Evolutionary conservation across 2,329 filamentous ascomycete genomes (phyloP).

Genomic region (Coniochaeta sp.): DNA sequence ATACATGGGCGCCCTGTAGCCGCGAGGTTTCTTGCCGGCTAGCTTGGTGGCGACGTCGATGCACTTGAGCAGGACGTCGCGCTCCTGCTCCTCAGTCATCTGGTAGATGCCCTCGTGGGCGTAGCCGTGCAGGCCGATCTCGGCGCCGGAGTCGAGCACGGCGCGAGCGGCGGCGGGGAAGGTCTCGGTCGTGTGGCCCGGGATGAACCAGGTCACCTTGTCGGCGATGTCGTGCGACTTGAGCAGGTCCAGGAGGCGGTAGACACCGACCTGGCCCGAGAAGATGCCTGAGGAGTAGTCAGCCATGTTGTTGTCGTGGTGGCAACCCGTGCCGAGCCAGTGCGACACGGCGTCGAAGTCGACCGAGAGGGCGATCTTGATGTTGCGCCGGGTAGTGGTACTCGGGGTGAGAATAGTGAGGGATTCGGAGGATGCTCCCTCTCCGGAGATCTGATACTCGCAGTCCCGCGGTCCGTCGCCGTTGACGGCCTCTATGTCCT

Average conservation of each 20-base stretch:
- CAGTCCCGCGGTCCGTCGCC: conserved; percentile 25
- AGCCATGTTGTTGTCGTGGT: conserved; percentile 39
- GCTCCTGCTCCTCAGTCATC: conserved; percentile 35
- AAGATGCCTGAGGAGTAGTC: conserved; percentile 44
- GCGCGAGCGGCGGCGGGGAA: conserved; percentile 32
- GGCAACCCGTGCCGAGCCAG: conserved; percentile 44
- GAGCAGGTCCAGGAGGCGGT: conserved; percentile 38
- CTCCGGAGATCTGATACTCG: conserved; percentile 13
- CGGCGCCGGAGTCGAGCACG: conserved; percentile 33
- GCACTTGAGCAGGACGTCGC: conserved; percentile 29
- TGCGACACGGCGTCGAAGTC: conserved; percentile 49
- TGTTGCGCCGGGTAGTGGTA: background rate
- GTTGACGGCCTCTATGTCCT: conserved; percentile 30
- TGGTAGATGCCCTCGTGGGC: conserved; percentile 36
- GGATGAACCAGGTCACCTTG: conserved; percentile 44
- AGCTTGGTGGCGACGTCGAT: conserved; percentile 30
- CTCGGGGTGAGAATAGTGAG: background rate
- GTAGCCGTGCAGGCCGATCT: conserved; percentile 41
- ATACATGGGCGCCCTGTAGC: conserved; percentile 42
- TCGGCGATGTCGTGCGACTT: conserved; percentile 33
- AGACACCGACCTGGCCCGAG: conserved; percentile 40
- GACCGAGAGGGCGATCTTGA: conserved; percentile 22
- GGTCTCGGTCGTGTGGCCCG: conserved; percentile 40
- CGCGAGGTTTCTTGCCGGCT: conserved; percentile 30
- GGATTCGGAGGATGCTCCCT: background rate